phyloP scores from a whole-genome alignment of 768 basidiomycete genomes.

The Phallus indusiatus region DNA sequence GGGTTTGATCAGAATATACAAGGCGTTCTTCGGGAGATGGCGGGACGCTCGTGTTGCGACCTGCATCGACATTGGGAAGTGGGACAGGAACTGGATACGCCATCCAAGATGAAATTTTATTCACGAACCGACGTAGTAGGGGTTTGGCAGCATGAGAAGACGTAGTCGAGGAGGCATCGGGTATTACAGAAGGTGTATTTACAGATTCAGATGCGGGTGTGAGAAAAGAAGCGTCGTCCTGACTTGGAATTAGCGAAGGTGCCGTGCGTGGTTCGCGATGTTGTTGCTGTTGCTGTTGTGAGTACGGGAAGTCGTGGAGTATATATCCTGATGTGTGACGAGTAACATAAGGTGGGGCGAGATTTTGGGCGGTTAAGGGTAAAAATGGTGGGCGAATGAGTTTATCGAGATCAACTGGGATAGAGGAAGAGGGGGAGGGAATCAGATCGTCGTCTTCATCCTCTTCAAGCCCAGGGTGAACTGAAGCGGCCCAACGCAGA shows the following conservation, averaged over 20 bases:
- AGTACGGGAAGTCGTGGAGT: conserved; percentile 24
- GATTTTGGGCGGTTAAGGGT: conserved; percentile 4
- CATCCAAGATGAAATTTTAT: conserved; percentile 3
- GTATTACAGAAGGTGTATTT: not conserved
- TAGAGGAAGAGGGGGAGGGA: not conserved
- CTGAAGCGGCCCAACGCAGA: not conserved
- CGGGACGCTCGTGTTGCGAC: not conserved
- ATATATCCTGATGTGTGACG: conserved; percentile 17
- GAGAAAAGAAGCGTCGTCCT: conserved; percentile 3
- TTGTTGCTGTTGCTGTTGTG: conserved; percentile 4
- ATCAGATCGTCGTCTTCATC: not conserved
- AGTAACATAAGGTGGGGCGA: conserved; percentile 1
- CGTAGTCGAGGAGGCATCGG: not conserved
- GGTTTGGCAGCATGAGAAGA: not conserved
- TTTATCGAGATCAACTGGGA: not conserved
- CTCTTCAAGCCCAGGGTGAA: not conserved
- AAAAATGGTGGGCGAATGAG: not conserved
- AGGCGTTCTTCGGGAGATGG: not conserved
- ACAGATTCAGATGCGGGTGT: conserved; percentile 4
- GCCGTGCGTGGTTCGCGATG: not conserved
- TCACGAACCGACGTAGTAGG: not conserved
- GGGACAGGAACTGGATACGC: not conserved
- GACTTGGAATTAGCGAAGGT: conserved; percentile 1
- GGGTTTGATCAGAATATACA: not conserved
- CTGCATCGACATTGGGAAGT: not conserved